Conservation (phyloP, 179 eudicot species). For the Drosera spatulata region DNA sequence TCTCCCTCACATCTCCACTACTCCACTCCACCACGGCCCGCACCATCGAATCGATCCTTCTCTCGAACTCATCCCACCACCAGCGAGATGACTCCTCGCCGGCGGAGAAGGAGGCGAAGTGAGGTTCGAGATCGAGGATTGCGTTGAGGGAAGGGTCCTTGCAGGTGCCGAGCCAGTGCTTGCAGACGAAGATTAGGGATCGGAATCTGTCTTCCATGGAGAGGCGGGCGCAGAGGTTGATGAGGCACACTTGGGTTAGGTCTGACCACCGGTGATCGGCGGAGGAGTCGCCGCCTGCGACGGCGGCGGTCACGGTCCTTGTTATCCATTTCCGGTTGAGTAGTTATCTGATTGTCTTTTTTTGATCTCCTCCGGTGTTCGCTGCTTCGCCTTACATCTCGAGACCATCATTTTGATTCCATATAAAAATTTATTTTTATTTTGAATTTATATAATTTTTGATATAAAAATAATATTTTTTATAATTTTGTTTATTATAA, state of each 20-base stretch:
- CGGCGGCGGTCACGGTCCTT: too few species aligned
- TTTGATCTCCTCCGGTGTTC: too few species aligned
- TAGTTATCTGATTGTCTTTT: too few species aligned
- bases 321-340: too few species aligned
- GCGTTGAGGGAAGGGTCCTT: constrained; percentile 52
- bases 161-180: constrained; percentile 62
- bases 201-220: constrained; percentile 56
- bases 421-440: too few species aligned
- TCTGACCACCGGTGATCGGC: constrained; percentile 39
- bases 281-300: too few species aligned
- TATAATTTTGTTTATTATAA: too few species aligned
- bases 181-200: constrained; percentile 62
- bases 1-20: constrained; percentile 39
- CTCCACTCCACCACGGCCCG: constrained; percentile 45
- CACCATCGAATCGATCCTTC: constrained; percentile 58
- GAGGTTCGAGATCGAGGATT: constrained; percentile 47
- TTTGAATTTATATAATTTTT: too few species aligned
- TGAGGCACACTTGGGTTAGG: constrained; percentile 60
- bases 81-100: constrained; percentile 32
- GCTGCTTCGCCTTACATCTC: too few species aligned
- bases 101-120: constrained; percentile 44
- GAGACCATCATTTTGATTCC: too few species aligned
- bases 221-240: constrained; percentile 64
- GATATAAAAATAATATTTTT: too few species aligned
- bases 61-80: constrained; percentile 72